Conservation (phyloP, 73 alveolate species). For the Paramecium caudatum region DNA sequence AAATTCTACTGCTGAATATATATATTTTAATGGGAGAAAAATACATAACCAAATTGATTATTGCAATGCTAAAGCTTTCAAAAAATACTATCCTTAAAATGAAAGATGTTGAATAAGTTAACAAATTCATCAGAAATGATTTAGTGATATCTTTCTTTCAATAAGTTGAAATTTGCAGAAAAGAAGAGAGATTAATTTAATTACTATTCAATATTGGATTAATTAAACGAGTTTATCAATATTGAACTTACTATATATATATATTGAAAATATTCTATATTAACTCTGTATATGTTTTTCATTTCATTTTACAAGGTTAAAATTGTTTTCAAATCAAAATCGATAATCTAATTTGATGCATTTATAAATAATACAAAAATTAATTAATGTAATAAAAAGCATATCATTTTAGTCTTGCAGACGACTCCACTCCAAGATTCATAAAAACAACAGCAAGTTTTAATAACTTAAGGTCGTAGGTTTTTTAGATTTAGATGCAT, state of each 20-base stretch:
- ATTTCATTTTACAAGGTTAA: no score
- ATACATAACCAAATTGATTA: neutral
- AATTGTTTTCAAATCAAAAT: no score
- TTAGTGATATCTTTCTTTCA: neutral
- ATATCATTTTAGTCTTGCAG: slow-evolving; percentile 14
- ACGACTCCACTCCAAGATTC: neutral
- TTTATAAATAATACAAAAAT: no score
- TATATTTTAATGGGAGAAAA: neutral
- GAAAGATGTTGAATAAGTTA: slow-evolving; percentile 24
- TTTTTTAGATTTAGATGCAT: neutral
- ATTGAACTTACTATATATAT: neutral
- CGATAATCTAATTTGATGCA: no score
- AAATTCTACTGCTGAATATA: neutral
- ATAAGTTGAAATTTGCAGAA: neutral
- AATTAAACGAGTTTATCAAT: neutral
- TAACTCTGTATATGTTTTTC: no score
- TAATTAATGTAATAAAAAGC: slow-evolving; percentile 45
- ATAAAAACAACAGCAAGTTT: neutral
- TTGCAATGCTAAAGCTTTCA: slow-evolving; percentile 13
- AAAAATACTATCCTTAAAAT: neutral
- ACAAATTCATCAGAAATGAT: neutral
- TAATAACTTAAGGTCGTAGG: neutral
- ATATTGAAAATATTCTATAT: neutral
- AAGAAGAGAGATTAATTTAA: neutral
- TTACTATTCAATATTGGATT: neutral